phyloP scores from a whole-genome alignment of 495 filamentous ascomycete genomes.

The Podospora fimiseda region DNA sequence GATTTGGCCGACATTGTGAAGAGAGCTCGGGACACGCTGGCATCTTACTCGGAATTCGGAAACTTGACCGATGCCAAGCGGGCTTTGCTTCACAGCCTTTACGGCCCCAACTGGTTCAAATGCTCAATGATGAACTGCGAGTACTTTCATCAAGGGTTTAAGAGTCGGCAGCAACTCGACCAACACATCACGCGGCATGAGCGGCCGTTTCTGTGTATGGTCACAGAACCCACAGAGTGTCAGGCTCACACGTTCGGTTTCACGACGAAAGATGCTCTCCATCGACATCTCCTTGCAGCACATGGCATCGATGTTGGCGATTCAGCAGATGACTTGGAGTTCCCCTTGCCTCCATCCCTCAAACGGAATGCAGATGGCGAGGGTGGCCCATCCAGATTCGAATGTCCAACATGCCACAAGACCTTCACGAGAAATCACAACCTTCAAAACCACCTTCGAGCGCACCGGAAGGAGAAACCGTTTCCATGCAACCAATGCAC shows the following conservation, averaged over 20 bases:
- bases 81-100: constrained; percentile 18
- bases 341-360: constrained; percentile 8
- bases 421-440: constrained; percentile 45
- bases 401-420: constrained; percentile 39
- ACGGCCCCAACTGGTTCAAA: constrained; percentile 35
- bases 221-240: constrained; percentile 28
- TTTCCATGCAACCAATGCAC: constrained; percentile 32
- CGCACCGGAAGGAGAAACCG: constrained; percentile 39
- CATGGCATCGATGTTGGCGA: constrained; percentile 11
- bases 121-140: constrained; percentile 35
- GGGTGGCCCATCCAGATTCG: constrained; percentile 20
- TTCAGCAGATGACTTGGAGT: constrained; percentile 6
- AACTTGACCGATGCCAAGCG: neutral
- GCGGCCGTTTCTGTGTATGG: constrained; percentile 33
- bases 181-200: constrained; percentile 33
- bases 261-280: constrained; percentile 28
- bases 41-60: neutral
- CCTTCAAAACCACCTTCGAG: constrained; percentile 38
- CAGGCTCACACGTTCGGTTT: constrained; percentile 27
- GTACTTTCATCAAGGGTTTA: constrained; percentile 38
- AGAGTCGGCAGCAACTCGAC: constrained; percentile 18
- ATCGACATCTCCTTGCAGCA: constrained; percentile 26
- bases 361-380: neutral
- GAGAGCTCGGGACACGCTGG: neutral
- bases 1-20: neutral